These are phyloP conservation scores for Tulasnella calospora DNA, from an alignment of 768 basidiomycete species.

Conservation along the genomic window DNA sequence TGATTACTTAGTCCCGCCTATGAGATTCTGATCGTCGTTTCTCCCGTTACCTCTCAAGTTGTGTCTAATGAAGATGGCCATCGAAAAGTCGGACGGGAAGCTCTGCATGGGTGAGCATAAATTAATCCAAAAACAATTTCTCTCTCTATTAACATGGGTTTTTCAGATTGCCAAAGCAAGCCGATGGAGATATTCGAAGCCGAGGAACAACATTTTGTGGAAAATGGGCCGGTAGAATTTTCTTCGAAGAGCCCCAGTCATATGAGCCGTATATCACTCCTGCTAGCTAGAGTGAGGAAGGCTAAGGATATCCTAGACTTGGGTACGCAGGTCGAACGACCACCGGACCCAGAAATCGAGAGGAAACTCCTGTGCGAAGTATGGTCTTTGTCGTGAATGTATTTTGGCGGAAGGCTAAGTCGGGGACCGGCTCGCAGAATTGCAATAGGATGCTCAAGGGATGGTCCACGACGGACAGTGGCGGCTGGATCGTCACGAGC, in stretches of 20 bases:
- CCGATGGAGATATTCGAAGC: neutral
- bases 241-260: neutral
- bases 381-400: neutral
- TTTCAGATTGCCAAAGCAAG: neutral
- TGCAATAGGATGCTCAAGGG: neutral
- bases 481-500: neutral
- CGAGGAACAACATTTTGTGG: no score
- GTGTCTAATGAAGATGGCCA: neutral
- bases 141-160: neutral
- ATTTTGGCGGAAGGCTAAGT: neutral
- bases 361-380: neutral
- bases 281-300: neutral
- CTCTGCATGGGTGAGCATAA: neutral
- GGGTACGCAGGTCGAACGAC: neutral
- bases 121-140: neutral
- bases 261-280: neutral
- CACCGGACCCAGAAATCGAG: neutral
- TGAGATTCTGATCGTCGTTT: neutral
- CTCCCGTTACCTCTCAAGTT: neutral
- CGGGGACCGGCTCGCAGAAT: neutral
- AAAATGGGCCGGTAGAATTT: neutral
- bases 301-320: neutral
- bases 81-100: neutral
- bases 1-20: neutral
- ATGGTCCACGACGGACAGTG: neutral